Percentiles rank a stretch among this genome's conserved stretches.
Evolutionary conservation across 2,329 filamentous ascomycete genomes (phyloP).

Genomic region (Colletotrichum sp.): DNA sequence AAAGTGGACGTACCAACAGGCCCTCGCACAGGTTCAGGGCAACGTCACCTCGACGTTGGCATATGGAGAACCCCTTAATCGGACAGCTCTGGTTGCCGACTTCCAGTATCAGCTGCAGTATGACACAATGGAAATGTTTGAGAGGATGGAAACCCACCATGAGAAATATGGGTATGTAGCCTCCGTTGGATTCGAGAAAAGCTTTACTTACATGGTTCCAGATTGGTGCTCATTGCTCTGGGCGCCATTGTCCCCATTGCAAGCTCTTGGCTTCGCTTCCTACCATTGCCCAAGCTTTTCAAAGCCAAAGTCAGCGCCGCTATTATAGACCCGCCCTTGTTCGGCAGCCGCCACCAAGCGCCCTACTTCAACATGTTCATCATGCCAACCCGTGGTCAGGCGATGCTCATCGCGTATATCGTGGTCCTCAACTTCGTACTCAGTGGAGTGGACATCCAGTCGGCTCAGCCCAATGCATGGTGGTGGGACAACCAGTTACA

Average conservation of each 20-base stretch:
- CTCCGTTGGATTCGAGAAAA: neutral
- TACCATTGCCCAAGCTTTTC: slow-evolving; percentile 19
- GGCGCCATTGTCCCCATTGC: slow-evolving; percentile 29
- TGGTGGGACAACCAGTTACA: slow-evolving; percentile 24
- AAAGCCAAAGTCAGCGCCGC: neutral
- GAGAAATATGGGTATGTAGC: slow-evolving; percentile 18
- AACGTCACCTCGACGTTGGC: neutral
- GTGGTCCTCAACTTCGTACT: slow-evolving; percentile 34
- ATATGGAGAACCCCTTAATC: slow-evolving; percentile 26
- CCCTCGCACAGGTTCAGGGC: neutral
- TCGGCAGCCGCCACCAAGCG: slow-evolving; percentile 16
- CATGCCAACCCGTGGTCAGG: slow-evolving; percentile 39
- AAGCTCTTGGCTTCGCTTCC: slow-evolving; percentile 31
- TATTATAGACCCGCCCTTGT: neutral
- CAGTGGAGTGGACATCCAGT: slow-evolving; percentile 24
- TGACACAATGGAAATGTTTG: slow-evolving; percentile 57
- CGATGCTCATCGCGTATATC: slow-evolving; percentile 36
- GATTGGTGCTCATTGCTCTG: slow-evolving; percentile 26
- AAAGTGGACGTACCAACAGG: neutral
- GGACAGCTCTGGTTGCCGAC: slow-evolving; percentile 32
- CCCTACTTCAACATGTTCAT: slow-evolving; percentile 37
- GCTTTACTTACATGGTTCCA: neutral
- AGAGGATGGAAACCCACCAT: slow-evolving; percentile 44
- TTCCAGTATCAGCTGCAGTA: slow-evolving; percentile 44
- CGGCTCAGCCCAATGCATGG: slow-evolving; percentile 21